Base-by-base conservation (phyloP, 75 land plant species). In the Sequoia sempervirens region DNA sequence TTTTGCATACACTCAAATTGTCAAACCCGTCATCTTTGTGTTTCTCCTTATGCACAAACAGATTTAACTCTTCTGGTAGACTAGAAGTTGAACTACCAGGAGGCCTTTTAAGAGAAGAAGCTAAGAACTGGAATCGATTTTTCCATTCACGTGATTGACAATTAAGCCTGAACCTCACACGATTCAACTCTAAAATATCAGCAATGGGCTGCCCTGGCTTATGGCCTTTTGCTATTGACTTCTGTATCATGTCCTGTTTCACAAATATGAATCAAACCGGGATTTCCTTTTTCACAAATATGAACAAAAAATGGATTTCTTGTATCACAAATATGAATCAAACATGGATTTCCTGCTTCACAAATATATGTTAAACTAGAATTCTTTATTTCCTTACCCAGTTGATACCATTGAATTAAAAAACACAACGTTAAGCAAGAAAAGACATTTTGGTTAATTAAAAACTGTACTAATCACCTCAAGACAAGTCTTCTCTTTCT, bases 131-230 rank as follows among this genome's bases (percentile, higher is more conserved):
- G 53, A 96, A 84, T 10, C 91, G 92, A 11, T 88, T 84, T 70
- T 92, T 90, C 98, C 98, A 96, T 58, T 84, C 75, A 85, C 85
- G 86, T 58, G 96, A 88, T 38, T 86, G 89, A 75, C 88, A 80
- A 58, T 89, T 81, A 84, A 94, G 85, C 82, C 85, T 87, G 83
- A 92, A 86, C 45, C 91, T 87, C 38, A 96, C 83, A 20, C 86
- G 85, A 88, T 93, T 93, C 53, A 96, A 85, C 50, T 93, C 94
- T 66, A 96, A 86, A 83, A 96, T 92, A 85, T 96, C 98, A 87
- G 91, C 83, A 75, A 82, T 82, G 70, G 86, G 90, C 75, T 91
- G 86, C 2, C 90, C 89, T 45, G 82, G 87, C 66, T 76, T 83
- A 14, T 40, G 38, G 43, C 89, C 91, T 74, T 66, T 83, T 47